Evolutionary conservation across 768 basidiomycete species (phyloP).

Genomic region (Epithele typhae): DNA sequence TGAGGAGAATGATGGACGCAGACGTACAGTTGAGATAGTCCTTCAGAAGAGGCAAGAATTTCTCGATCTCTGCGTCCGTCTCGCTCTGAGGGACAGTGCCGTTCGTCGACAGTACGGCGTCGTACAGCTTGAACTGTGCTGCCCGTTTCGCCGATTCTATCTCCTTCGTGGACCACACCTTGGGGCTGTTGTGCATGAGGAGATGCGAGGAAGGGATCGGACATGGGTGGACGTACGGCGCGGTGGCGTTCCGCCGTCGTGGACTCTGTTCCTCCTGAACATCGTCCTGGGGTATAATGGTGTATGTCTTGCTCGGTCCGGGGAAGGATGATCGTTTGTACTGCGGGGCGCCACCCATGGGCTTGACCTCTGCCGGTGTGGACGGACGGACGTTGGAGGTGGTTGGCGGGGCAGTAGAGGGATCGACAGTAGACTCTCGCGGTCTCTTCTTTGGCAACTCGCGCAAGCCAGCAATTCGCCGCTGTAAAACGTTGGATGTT

Average conservation of each 20-base stretch:
- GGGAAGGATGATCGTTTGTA: neutral
- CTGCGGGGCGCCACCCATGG: neutral
- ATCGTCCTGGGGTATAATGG: slow-evolving; percentile 18
- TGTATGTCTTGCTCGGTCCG: slow-evolving; percentile 18
- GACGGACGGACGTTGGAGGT: neutral
- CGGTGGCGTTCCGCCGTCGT: slow-evolving; percentile 9
- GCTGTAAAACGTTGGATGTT: neutral
- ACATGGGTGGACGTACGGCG: slow-evolving; percentile 21
- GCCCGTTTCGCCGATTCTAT: slow-evolving; percentile 30
- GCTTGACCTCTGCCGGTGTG: neutral
- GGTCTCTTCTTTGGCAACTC: slow-evolving; percentile 11
- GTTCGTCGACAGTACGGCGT: slow-evolving; percentile 47
- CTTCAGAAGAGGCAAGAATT: slow-evolving; percentile 71
- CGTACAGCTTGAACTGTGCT: slow-evolving; percentile 57
- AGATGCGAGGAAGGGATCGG: neutral
- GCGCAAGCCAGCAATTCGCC: slow-evolving; percentile 16
- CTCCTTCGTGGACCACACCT: slow-evolving; percentile 51
- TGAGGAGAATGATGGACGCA: too few relatives aligned
- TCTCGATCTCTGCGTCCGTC: slow-evolving; percentile 63
- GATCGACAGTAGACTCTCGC: neutral
- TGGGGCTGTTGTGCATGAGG: slow-evolving; percentile 39
- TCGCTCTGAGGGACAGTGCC: slow-evolving; percentile 1
- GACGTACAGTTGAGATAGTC: slow-evolving; percentile 64
- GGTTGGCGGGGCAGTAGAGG: neutral
- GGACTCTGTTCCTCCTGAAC: neutral